phyloP scores from a whole-genome alignment of 192 early-diverging fungal species.

The Pilobolus umbonatus region DNA sequence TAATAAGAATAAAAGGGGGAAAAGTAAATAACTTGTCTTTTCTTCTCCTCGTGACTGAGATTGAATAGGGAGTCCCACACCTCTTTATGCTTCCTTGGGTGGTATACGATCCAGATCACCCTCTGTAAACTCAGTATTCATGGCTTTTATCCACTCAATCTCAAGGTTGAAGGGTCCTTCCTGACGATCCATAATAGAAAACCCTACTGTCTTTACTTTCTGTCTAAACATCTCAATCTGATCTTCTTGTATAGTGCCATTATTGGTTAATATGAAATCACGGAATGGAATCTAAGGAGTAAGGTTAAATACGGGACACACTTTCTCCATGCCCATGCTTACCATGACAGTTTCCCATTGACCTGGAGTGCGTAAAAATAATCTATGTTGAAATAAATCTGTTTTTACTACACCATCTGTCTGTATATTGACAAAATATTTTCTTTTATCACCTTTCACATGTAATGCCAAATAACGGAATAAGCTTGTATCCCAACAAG shows the following conservation, averaged over 20 bases:
- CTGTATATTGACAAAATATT: slow-evolving; percentile 93
- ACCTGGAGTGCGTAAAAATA: slow-evolving; percentile 82
- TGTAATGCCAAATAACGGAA: slow-evolving; percentile 82
- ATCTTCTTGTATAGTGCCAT: slow-evolving; percentile 80
- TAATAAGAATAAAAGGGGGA: background rate
- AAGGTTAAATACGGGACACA: background rate
- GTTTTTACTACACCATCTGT: slow-evolving; percentile 78
- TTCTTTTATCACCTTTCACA: slow-evolving; percentile 74
- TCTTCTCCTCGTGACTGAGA: background rate
- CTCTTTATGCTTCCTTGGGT: background rate
- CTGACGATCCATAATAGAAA: slow-evolving; percentile 76
- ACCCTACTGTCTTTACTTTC: slow-evolving; percentile 84
- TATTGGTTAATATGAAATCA: slow-evolving; percentile 88
- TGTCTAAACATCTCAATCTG: slow-evolving; percentile 83
- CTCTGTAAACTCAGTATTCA: slow-evolving; percentile 73
- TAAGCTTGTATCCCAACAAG: slow-evolving; percentile 78
- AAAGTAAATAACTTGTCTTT: background rate
- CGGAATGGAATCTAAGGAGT: slow-evolving; percentile 76
- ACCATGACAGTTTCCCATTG: slow-evolving; percentile 91
- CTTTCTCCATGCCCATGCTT: slow-evolving; percentile 11
- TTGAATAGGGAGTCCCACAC: background rate
- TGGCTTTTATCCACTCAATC: slow-evolving; percentile 86
- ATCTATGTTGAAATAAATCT: slow-evolving; percentile 89
- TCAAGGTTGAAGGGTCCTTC: slow-evolving; percentile 85
- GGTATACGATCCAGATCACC: slow-evolving; percentile 64